phyloP scores from a whole-genome alignment of 164 flowering plant species.

The Tetracentron sinense region DNA sequence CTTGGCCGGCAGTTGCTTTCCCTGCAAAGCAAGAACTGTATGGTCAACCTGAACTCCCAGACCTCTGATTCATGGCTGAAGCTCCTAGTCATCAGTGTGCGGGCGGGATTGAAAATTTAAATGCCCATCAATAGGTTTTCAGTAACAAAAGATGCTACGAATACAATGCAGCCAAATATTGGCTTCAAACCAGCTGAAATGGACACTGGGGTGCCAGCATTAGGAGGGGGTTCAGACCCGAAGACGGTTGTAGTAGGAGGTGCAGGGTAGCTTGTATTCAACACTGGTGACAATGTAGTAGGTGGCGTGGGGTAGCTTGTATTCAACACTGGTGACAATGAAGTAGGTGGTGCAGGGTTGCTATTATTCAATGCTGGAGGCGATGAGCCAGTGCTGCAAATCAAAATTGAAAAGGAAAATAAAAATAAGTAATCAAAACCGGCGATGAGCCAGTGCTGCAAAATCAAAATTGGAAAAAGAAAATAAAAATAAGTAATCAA shows the following conservation, averaged over 20 bases:
- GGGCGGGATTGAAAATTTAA: conserved; percentile 4
- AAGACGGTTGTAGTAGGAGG: conserved; percentile 28
- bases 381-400: conserved; percentile 42
- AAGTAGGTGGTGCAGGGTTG: conserved; percentile 39
- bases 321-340: conserved; percentile 42
- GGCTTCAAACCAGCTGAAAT: conserved; percentile 28
- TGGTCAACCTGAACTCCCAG: no score
- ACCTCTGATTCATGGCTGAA: no score
- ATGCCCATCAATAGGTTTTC: conserved; percentile 10
- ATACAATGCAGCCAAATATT: conserved; percentile 17
- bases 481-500: background rate
- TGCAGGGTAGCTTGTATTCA: conserved; percentile 43
- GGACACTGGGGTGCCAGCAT: conserved; percentile 29
- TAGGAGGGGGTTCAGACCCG: conserved; percentile 46
- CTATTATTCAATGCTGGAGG: conserved; percentile 40
- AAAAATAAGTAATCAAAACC: background rate
- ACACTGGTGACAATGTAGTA: conserved; percentile 37
- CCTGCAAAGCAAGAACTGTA: no score
- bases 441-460: no score
- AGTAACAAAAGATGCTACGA: conserved; percentile 26
- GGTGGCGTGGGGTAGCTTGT: no score
- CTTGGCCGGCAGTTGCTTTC: no score
- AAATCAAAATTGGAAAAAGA: background rate
- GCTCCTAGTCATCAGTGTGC: background rate
- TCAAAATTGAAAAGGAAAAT: background rate